Evolutionary conservation across 2,329 filamentous ascomycete species (phyloP).

Genomic region (Dactylella cylindrospora): DNA sequence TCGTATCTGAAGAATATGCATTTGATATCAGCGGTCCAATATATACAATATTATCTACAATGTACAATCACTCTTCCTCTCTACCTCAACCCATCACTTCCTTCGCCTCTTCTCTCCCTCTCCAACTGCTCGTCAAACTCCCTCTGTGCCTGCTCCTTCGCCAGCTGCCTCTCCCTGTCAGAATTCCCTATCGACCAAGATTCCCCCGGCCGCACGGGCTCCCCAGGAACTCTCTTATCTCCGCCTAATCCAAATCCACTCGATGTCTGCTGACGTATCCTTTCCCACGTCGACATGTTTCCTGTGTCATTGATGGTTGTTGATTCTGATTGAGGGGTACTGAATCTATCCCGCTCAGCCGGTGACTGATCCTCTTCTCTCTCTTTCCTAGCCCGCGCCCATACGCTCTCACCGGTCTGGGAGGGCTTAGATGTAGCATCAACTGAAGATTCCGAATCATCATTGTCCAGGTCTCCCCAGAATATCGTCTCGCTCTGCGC

Average conservation of each 20-base stretch:
- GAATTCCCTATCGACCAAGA: constrained; percentile 55
- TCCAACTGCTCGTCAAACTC: constrained; percentile 58
- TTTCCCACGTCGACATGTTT: constrained; percentile 21
- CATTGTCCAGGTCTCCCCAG: constrained; percentile 22
- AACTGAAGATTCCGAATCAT: neutral
- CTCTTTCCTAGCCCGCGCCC: constrained; percentile 20
- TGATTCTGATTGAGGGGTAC: constrained; percentile 18
- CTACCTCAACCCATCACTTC: constrained; percentile 45
- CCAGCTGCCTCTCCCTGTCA: constrained; percentile 54
- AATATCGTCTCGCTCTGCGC: constrained; percentile 20
- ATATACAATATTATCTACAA: neutral
- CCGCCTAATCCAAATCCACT: constrained; percentile 14
- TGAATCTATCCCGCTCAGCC: constrained; percentile 29
- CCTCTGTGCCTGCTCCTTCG: constrained; percentile 56
- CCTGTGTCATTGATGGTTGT: constrained; percentile 5
- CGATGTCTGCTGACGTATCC: constrained; percentile 25
- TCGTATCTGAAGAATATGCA: neutral
- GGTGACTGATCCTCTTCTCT: constrained; percentile 13
- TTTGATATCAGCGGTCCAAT: neutral
- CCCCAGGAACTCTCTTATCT: constrained; percentile 25
- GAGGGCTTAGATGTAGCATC: neutral
- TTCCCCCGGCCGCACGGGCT: constrained; percentile 49
- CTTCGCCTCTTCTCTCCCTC: constrained; percentile 55
- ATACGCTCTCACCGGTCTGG: constrained; percentile 9
- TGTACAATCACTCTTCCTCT: neutral